Evolutionary conservation across 257 asterid genomes (phyloP).

Genomic region (Lithospermum erythrorhizon): DNA sequence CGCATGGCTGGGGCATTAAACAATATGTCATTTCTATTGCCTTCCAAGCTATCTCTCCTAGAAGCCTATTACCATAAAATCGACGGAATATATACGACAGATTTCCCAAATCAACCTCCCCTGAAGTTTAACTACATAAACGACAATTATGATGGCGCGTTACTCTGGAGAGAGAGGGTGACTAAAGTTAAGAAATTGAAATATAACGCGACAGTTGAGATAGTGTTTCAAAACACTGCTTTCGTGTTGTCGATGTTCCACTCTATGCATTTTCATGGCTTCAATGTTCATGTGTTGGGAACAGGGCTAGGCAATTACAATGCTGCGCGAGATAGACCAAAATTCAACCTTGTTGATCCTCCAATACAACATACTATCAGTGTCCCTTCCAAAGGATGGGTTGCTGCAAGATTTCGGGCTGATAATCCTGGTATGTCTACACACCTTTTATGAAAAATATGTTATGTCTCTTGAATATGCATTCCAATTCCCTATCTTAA

Average conservation of each 20-base stretch:
- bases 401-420: conserved; percentile 19
- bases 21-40: background rate
- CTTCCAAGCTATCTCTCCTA: background rate
- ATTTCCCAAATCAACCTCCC: background rate
- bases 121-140: background rate
- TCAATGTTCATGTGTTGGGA: conserved; percentile 14
- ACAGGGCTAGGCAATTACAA: conserved; percentile 14
- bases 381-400: conserved; percentile 21
- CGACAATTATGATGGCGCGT: background rate
- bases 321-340: conserved; percentile 11
- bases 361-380: conserved; percentile 19
- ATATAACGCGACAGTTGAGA: conserved; percentile 16
- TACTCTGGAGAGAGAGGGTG: background rate
- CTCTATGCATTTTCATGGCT: conserved; percentile 20
- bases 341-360: conserved; percentile 17
- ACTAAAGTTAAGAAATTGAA: conserved; percentile 8
- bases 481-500: too few relatives aligned
- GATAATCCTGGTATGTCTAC: conserved; percentile 14
- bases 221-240: conserved; percentile 16
- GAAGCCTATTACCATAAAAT: background rate
- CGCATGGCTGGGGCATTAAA: background rate
- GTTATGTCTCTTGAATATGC: too few relatives aligned
- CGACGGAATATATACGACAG: background rate
- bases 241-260: conserved; percentile 13
- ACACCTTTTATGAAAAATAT: too few relatives aligned